phyloP scores from a whole-genome alignment of 2,329 filamentous ascomycete genomes.

The Xylariaceae sp. region DNA sequence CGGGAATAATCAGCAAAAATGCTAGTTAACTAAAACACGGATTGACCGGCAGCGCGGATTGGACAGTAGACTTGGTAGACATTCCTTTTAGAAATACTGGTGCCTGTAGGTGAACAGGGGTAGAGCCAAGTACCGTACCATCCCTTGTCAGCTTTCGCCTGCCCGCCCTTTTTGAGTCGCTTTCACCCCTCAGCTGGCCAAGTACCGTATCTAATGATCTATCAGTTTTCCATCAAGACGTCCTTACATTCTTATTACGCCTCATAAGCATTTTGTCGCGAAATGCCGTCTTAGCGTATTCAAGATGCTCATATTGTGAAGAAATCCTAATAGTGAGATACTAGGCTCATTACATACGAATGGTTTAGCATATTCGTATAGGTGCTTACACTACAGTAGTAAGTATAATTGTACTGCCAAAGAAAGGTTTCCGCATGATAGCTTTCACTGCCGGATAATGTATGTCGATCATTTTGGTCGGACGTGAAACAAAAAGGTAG shows the following conservation, averaged over 20 bases:
- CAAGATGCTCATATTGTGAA: too few species aligned
- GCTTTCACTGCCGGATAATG: not conserved
- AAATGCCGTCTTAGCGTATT: too few species aligned
- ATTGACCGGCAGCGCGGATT: conserved; percentile 1
- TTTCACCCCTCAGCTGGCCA: not conserved
- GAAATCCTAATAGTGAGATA: too few species aligned
- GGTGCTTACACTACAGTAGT: too few species aligned
- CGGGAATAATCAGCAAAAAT: not conserved
- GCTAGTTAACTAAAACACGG: not conserved
- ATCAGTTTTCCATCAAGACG: too few species aligned
- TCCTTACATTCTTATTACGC: too few species aligned
- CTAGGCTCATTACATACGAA: too few species aligned
- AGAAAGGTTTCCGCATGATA: not conserved
- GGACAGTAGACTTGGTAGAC: not conserved
- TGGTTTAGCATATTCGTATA: too few species aligned
- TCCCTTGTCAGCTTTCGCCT: conserved; percentile 13
- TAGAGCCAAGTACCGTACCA: not conserved
- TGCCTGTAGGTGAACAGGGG: conserved; percentile 18
- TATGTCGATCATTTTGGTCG: conserved; percentile 9
- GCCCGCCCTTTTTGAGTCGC: not conserved
- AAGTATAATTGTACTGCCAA: too few species aligned
- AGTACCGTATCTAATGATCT: too few species aligned
- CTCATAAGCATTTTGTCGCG: too few species aligned
- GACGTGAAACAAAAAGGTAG: conserved; percentile 2
- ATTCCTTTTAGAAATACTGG: conserved; percentile 17